Evolutionary conservation across 148 eudicot genomes (phyloP), one percentile per base, ranked within the genome.

Genomic region (Beta vulgaris): DNA sequence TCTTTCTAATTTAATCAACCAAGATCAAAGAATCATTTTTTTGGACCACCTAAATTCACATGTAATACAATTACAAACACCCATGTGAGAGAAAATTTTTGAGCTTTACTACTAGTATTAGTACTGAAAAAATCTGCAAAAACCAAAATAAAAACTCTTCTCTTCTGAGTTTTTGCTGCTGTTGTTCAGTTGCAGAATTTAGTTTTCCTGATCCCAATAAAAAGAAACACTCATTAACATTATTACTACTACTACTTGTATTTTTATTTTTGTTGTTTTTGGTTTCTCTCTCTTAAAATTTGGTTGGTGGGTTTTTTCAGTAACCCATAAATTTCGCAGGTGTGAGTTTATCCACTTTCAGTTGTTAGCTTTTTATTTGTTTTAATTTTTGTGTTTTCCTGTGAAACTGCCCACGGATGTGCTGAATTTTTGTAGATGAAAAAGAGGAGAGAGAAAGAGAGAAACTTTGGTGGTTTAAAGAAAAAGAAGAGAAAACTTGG

Each of bases 181-280:
- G 44, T 16, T 15, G 40, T 21, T 73, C 53, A 43, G 76, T 73
- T 76, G 72, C 83, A 81, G 76, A 76, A 55, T 76, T 72, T 66
- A 76, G 68, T 76, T 76, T 75, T 81, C 73, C 58, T 53, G 77
- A 81, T 81, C 83, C 83, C 83, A 81, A 81, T 81, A 76, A 46
- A 54, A 53, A 29, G 25, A 49, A 29, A 75, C 0, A 23, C 71
- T 36, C 73, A 34, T 28, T 43, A 46, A 53, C 21, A 51, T 71
- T 18, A 55, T 34, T 15, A 3, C 32, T 6, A 13, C 18, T 48
- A 48, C 2, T 16, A 14, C 3, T 8, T 25, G 9, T 15, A 16
- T 40, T 14, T 49, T 36, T 59, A 26, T 28, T 62, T 35, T 26
- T 21, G 26, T 70, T n/a, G 12, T 7, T 16, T 42, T 31, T 59